Evolutionary conservation across 768 basidiomycete species (phyloP), one percentile per base, ranked within the genome.

Genomic region (Calocybe gangraenosa): DNA sequence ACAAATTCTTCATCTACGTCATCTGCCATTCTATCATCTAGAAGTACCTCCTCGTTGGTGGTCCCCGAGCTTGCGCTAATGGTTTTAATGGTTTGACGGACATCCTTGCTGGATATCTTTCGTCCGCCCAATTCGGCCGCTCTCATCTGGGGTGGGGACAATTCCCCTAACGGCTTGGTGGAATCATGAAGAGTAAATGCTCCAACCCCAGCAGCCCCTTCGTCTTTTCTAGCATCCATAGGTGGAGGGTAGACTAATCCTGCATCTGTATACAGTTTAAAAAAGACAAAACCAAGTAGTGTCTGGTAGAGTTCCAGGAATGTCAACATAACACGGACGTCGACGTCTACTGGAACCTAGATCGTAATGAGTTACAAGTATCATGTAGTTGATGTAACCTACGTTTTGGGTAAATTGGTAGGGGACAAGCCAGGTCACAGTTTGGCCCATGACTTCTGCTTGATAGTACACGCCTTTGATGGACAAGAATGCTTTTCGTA

Each of bases 381-480:
- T 51, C 25, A 31, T 15, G 37, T 15, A 19, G n/a, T 30, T 14
- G 36, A 44, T 28, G 25, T 35, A 42, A 65, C 81, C 44, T 57
- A 96, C 93, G 54, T 77, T 84, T 69, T 99, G 96, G 1, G 93
- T 94, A 66, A 99, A 99, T 59, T 91, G 90, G 64, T 96, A 98
- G 1, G 95, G 94, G 15, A 96, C 89, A 22, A 98, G 80, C 96
- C 96, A 99, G 30, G 87, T 94, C 36, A 98, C 78, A 22, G 76
- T 83, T 66, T 97, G 89, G 50, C 90, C 93, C 74, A 92, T 84
- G 19, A 97, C 76, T 62, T 95, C 90, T 7, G 92, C 94, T 67
- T 98, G 94, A 64, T 94, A 97, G 66, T 98, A 99, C 36, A 99
- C 81, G 32, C 96, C 96, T 68, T 98, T 98, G 65, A 99, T 95